phyloP scores from a whole-genome alignment of 192 early-diverging fungal species.

The Umbelopsis sp. region DNA sequence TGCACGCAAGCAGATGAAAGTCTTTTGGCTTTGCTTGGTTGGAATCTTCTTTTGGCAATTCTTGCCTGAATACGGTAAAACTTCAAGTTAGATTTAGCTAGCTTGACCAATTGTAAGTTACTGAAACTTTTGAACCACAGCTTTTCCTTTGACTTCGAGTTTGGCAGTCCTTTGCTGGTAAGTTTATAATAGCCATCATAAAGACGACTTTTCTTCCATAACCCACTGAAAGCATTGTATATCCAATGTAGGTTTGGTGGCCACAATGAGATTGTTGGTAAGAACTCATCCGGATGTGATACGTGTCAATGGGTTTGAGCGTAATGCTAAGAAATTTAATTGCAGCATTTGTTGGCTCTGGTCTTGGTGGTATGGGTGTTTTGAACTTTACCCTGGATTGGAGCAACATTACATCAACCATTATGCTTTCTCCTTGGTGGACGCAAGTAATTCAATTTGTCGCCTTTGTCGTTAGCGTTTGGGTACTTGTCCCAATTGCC shows the following conservation, averaged over 20 bases:
- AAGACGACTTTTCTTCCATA: not conserved
- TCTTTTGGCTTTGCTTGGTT: conserved; percentile 36
- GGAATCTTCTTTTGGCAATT: conserved; percentile 46
- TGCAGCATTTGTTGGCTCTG: conserved; percentile 49
- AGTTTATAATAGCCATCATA: not conserved
- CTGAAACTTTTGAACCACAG: not conserved
- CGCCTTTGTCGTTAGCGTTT: conserved; percentile 71
- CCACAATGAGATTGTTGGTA: not conserved
- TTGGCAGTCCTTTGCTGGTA: conserved; percentile 42
- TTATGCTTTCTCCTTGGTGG: conserved; percentile 75
- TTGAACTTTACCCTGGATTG: conserved; percentile 76
- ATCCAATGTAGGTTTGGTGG: not conserved
- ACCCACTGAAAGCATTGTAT: not conserved
- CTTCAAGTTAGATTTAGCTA: too few relatives aligned
- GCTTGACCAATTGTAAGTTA: too few relatives aligned
- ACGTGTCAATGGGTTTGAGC: too few relatives aligned
- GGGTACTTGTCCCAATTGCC: conserved; percentile 66
- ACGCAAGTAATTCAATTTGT: conserved; percentile 71
- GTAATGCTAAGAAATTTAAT: conserved; percentile 11
- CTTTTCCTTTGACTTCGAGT: conserved; percentile 39
- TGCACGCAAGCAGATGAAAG: conserved; percentile 33
- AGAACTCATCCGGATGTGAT: not conserved
- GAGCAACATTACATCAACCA: conserved; percentile 62
- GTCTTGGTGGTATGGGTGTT: conserved; percentile 67
- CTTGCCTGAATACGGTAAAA: conserved; percentile 35